Conservation (phyloP, 2,329 filamentous ascomycete species). For the Colletotrichum sidae region DNA sequence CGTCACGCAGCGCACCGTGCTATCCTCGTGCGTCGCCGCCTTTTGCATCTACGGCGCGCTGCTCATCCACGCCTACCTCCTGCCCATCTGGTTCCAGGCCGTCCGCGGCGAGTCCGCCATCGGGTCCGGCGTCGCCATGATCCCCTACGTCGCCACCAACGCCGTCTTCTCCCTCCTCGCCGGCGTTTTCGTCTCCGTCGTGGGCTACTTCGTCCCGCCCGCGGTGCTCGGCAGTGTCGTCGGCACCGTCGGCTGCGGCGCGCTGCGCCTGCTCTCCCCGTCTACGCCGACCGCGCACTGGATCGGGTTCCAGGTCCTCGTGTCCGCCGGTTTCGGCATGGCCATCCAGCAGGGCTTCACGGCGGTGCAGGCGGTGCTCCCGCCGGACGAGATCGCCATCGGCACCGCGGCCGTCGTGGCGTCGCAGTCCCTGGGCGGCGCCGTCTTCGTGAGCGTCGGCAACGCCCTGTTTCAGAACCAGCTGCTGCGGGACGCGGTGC, state of each 20-base stretch:
- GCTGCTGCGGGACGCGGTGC: slow-evolving; percentile 46
- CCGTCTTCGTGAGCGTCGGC: slow-evolving; percentile 56
- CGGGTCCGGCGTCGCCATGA: slow-evolving; percentile 47
- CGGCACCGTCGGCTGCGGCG: slow-evolving; percentile 48
- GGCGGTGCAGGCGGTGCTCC: slow-evolving; percentile 49
- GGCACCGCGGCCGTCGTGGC: slow-evolving; percentile 47
- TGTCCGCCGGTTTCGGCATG: slow-evolving; percentile 53
- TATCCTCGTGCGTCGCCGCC: slow-evolving; percentile 51
- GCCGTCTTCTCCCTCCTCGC: slow-evolving; percentile 43
- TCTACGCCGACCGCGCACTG: slow-evolving; percentile 48
- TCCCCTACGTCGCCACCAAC: slow-evolving; percentile 46
- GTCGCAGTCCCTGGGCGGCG: slow-evolving; percentile 53
- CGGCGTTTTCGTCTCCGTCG: slow-evolving; percentile 54
- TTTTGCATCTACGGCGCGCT: slow-evolving; percentile 56
- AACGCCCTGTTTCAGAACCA: slow-evolving; percentile 53
- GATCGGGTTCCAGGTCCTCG: slow-evolving; percentile 61
- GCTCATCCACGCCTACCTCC: slow-evolving; percentile 57
- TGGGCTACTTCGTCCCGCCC: slow-evolving; percentile 53
- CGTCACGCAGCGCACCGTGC: slow-evolving; percentile 55
- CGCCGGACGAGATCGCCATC: slow-evolving; percentile 43
- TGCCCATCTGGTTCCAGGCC: slow-evolving; percentile 56
- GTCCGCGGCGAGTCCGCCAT: slow-evolving; percentile 46
- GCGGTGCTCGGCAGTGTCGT: slow-evolving; percentile 45
- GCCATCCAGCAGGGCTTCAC: slow-evolving; percentile 57
- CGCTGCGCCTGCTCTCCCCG: slow-evolving; percentile 51